Evolutionary conservation across 139 green algal genomes (phyloP), one percentile per base, ranked within the genome.

Genomic region (Picochlorum sp.): DNA sequence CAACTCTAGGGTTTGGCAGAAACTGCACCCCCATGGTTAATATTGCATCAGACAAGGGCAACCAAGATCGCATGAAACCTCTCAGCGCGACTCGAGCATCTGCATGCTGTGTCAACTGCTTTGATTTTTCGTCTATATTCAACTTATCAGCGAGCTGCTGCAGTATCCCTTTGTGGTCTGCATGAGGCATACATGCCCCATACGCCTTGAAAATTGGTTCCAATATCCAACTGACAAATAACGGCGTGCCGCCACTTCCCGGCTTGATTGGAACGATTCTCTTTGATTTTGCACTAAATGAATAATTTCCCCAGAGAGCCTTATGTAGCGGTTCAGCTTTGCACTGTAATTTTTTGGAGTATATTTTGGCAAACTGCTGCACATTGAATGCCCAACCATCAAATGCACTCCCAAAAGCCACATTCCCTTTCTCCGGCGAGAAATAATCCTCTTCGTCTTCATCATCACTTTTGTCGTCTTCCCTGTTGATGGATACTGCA

Each of bases 311-410:
- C 94, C 92, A 99, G 37, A 99, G 66, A 3, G 79, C 85, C 4
- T 67, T 69, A 11, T 62, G 30, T 47, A 83, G 49, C 14, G 68
- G 49, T 11, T 58, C 57, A 3, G 72, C 76, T 38, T 80, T 93
- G 75, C 80, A 90, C 0, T 84, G 86, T 60, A 97, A 71, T 78
- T 92, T 93, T 44, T 78, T 69, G 0, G 71, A 87, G 65, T 97
- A 97, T 81, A 97, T 83, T 20, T 76, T 81, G 0, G 91, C 94
- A 82, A 99, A 97, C 68, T 94, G 82, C 44, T 74, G 61, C 23
- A 87, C 63, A 4, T 64, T 61, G 74, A 98, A 98, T 3, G 81
- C 92, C 93, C 92, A 98, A 49, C 94, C 94, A 65, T 99, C 94
- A 44, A 83, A 70, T 8, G 94, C 94, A 58, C 69, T 86, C 2